Evolutionary conservation across 2,329 filamentous ascomycete genomes (phyloP), one percentile per base, ranked within the genome.

Genomic region (Ophiostoma triangulosporum): DNA sequence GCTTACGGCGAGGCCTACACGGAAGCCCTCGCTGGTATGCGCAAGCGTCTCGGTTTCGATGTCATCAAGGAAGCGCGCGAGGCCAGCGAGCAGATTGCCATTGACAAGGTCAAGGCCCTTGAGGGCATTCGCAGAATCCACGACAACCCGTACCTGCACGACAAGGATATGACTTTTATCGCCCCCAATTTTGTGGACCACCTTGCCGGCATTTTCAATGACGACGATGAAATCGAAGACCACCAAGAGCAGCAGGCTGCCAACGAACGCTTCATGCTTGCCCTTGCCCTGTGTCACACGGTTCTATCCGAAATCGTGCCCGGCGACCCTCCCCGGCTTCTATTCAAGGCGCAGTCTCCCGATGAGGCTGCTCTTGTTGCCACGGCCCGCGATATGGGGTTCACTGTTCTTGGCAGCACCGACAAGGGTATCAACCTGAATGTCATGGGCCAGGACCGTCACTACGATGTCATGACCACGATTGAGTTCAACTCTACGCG

Each of bases 1-100:
- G 83, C 90, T 0, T 98, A 98, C 61, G 93, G 94, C 57, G 93
- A 98, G 70, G 93, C 93, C 0, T 98, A 96, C 64, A 98, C 94
- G 0, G 93, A 98, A 68, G 93, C 93, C 0, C 88, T 95, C 67
- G 87, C 91, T 51, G 93, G 93, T 54, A 93, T 98, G 87, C 89
- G 95, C 65, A 89, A 91, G 68, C 81, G 93, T 57, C 73, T 91
- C 67, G 93, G 93, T 49, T 77, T 95, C 50, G 83, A 97, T 63
- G 84, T 90, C 4, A 90, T 91, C 58, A 81, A 81, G 58, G 90
- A 96, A 65, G 80, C 76, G 3, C 83, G 80, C 35, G 80, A 77
- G 61, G 86, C 85, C 52, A 80, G 76, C 32, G 77, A 78, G 56
- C 84, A 95, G 64, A 96, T 98, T 61, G 88, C 84, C 14, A 73